Percentiles rank a stretch among this genome's conserved stretches.
Evolutionary conservation across 139 green algal species (phyloP).

Genomic region (Nannochloris sp.): DNA sequence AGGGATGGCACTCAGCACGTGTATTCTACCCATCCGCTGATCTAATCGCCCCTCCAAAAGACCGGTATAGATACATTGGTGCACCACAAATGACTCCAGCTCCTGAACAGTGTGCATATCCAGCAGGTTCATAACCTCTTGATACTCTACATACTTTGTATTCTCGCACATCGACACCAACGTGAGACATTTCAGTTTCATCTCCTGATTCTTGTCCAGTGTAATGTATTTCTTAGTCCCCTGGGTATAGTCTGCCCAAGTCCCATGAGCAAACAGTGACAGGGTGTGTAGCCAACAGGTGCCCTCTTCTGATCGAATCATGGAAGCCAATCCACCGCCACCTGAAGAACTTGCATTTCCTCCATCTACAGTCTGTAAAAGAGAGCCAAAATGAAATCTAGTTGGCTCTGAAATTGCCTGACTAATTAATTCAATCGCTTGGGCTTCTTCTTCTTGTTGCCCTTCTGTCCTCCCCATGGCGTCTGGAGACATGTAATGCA

Average conservation of each 20-base stretch:
- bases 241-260: constrained; percentile 60
- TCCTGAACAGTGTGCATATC: constrained; percentile 60
- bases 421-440: too few relatives aligned
- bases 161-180: constrained; percentile 16
- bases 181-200: constrained; percentile 83
- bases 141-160: constrained; percentile 52
- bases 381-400: too few relatives aligned
- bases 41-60: constrained; percentile 69
- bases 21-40: constrained; percentile 40
- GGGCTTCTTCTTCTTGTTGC: too few relatives aligned
- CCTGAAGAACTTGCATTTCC: too few relatives aligned
- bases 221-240: constrained; percentile 1
- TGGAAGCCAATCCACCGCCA: too few relatives aligned
- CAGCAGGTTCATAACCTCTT: constrained; percentile 46
- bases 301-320: background rate
- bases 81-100: constrained; percentile 89
- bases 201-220: constrained; percentile 42
- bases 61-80: constrained; percentile 79
- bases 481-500: too few relatives aligned
- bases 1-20: constrained; percentile 44
- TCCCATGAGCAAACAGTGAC: constrained; percentile 76
- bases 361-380: too few relatives aligned
- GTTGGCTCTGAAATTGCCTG: too few relatives aligned
- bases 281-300: constrained; percentile 35
- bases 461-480: too few relatives aligned